A percentile compares a stretch with the other conserved stretches of the same genome.
These are phyloP conservation scores for Neocatenulostroma microsporum DNA, from an alignment of 2,329 filamentous ascomycete genomes.

Conservation along the genomic window DNA sequence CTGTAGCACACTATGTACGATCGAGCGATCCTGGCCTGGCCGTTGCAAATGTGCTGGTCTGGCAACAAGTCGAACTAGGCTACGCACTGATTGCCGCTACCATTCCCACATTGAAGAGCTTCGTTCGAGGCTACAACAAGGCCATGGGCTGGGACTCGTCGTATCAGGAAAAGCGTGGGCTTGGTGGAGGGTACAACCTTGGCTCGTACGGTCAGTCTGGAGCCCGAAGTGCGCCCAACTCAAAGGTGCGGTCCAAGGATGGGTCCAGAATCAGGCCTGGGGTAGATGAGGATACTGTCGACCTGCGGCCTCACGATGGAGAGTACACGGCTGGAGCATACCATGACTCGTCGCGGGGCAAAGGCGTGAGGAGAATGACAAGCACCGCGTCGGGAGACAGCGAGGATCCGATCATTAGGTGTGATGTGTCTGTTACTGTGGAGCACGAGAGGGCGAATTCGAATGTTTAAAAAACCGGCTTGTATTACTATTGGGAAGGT, in stretches of 20 bases:
- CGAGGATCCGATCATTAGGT: conserved; percentile 20
- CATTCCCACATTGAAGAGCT: conserved; percentile 24
- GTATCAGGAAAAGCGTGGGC: conserved; percentile 10
- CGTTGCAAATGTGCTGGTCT: conserved; percentile 19
- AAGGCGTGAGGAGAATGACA: conserved; percentile 11
- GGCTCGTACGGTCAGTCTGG: conserved; percentile 11
- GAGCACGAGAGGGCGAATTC: conserved; percentile 17
- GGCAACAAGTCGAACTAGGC: conserved; percentile 24
- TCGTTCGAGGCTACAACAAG: conserved; percentile 22
- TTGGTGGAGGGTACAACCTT: conserved; percentile 16
- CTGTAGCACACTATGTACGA: conserved; percentile 15
- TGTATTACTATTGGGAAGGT: too few relatives aligned
- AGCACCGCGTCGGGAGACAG: conserved; percentile 14
- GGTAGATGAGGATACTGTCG: background rate
- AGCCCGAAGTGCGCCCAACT: conserved; percentile 7
- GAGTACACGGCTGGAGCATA: conserved; percentile 16
- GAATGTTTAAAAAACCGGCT: too few relatives aligned
- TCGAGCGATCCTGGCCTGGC: conserved; percentile 17
- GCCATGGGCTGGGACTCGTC: conserved; percentile 18
- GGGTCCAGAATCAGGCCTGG: conserved; percentile 1
- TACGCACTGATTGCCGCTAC: conserved; percentile 25
- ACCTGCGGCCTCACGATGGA: conserved; percentile 11
- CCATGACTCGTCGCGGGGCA: conserved; percentile 10
- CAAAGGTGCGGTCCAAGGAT: conserved; percentile 3
- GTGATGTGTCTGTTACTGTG: conserved; percentile 16